These are phyloP conservation scores for Mortierella sp. DNA, from an alignment of 371 early-diverging fungal genomes.

Conservation along the genomic window DNA sequence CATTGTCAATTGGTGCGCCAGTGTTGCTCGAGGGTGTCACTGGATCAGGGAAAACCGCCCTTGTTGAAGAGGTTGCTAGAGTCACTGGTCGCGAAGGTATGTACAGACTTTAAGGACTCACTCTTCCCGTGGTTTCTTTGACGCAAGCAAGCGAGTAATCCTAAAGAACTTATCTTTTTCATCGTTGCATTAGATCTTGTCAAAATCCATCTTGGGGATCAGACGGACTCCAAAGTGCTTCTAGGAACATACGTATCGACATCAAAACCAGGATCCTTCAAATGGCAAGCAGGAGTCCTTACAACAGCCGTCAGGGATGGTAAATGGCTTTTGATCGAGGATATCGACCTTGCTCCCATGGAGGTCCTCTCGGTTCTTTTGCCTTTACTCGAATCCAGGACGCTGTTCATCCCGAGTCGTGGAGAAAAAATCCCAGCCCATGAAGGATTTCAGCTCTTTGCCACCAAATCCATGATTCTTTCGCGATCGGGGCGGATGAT, in stretches of 20 bases:
- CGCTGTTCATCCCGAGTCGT: slow-evolving; percentile 94
- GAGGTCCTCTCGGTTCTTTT: slow-evolving; percentile 97
- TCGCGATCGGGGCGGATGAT: slow-evolving; percentile 55
- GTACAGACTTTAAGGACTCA: not conserved
- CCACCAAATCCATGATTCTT: slow-evolving; percentile 79
- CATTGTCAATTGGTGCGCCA: slow-evolving; percentile 87
- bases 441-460: slow-evolving; percentile 96
- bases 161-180: not conserved
- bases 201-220: slow-evolving; percentile 98
- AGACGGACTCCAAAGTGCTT: slow-evolving; percentile 97
- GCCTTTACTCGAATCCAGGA: slow-evolving; percentile 93
- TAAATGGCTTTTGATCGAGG: slow-evolving; percentile 99
- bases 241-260: slow-evolving; percentile 97
- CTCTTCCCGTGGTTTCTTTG: not conserved
- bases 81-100: slow-evolving; percentile 69
- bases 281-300: slow-evolving; percentile 97
- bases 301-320: slow-evolving; percentile 96
- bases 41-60: slow-evolving; percentile 96
- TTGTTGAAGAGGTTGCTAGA: slow-evolving; percentile 91
- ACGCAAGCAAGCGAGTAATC: no score
- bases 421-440: slow-evolving; percentile 94
- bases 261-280: slow-evolving; percentile 91
- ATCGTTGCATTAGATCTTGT: slow-evolving; percentile 69
- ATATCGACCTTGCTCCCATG: slow-evolving; percentile 97
- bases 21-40: slow-evolving; percentile 93